Evolutionary conservation across 2,329 filamentous ascomycete genomes (phyloP).

Genomic region (Ustilaginoidea virens): DNA sequence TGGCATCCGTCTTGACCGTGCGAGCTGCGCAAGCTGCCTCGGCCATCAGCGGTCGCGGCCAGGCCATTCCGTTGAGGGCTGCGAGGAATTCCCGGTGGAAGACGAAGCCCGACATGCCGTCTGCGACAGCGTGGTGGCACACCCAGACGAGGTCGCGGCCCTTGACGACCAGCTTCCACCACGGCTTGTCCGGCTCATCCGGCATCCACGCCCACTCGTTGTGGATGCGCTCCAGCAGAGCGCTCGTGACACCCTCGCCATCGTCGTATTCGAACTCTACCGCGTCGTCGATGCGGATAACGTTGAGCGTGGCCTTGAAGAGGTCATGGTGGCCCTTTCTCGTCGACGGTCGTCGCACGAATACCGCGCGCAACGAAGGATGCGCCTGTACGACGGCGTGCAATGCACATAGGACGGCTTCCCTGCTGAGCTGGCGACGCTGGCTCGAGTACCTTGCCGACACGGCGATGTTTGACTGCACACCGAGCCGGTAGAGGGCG

Average conservation of each 20-base stretch:
- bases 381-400: background rate
- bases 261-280: background rate
- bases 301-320: background rate
- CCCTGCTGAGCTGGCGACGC: background rate
- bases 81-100: background rate
- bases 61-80: background rate
- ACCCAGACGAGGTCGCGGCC: background rate
- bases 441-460: background rate
- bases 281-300: background rate
- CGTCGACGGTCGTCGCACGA: background rate
- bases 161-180: background rate
- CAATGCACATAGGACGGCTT: background rate
- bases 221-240: background rate
- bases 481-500: background rate
- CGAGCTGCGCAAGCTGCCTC: too few species aligned
- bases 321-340: background rate
- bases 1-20: background rate
- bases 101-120: background rate
- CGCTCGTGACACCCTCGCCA: background rate
- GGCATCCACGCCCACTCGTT: background rate
- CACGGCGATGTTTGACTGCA: background rate
- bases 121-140: background rate
- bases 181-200: background rate
- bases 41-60: too few species aligned
- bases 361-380: background rate